Conservation (phyloP, 2,329 filamentous ascomycete genomes). For the Byssochlamys sp. region DNA sequence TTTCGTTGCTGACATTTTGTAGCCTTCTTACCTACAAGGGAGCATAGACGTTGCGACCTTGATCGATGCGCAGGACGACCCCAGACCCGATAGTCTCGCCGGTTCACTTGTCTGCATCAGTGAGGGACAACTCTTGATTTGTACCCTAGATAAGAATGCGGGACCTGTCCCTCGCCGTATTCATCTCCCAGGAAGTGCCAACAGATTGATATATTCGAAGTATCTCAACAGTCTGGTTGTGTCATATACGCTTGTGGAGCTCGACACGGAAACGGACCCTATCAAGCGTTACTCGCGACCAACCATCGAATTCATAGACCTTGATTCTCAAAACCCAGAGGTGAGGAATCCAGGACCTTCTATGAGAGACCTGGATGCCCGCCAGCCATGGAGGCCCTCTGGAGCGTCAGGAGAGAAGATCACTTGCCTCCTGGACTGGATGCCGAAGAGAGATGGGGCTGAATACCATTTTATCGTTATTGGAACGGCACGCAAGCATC, state of each 20-base stretch:
- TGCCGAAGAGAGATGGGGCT: conserved; percentile 23
- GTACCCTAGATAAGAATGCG: conserved; percentile 35
- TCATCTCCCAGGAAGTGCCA: conserved; percentile 32
- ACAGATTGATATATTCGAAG: conserved; percentile 36
- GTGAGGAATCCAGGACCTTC: conserved; percentile 4
- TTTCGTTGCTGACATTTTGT: conserved; percentile 6
- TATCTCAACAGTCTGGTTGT: conserved; percentile 41
- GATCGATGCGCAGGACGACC: conserved; percentile 17
- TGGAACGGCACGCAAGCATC: conserved; percentile 26
- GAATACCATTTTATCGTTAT: conserved; percentile 33
- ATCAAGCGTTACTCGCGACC: conserved; percentile 24
- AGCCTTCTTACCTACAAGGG: conserved; percentile 31
- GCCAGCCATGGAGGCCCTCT: conserved; percentile 17
- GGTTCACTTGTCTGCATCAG: conserved; percentile 41
- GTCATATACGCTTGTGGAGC: conserved; percentile 29
- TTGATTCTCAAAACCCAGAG: conserved; percentile 21
- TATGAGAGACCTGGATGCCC: conserved; percentile 2
- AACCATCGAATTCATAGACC: conserved; percentile 31
- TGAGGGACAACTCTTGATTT: conserved; percentile 39
- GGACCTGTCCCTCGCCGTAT: conserved; percentile 34
- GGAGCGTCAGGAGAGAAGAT: conserved; percentile 32
- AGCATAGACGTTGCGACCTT: conserved; percentile 27
- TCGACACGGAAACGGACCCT: conserved; percentile 17
- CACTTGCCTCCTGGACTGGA: conserved; percentile 35
- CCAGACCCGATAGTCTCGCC: conserved; percentile 19